Percentiles rank a stretch among this genome's conserved stretches.
These are phyloP conservation scores for Phialophora tarda DNA, from an alignment of 2,329 filamentous ascomycete genomes.

Conservation along the genomic window DNA sequence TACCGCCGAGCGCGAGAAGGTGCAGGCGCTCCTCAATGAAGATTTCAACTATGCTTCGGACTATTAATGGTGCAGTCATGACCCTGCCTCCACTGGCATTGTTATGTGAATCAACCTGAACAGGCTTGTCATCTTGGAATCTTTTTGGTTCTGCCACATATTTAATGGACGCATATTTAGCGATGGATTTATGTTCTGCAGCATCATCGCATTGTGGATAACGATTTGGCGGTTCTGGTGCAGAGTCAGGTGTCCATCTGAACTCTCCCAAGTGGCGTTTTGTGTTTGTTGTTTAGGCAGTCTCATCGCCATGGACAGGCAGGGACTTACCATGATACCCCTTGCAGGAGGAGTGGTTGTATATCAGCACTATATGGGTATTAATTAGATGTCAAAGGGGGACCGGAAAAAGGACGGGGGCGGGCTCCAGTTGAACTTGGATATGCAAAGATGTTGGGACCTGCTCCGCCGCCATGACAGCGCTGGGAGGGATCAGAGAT, in stretches of 20 bases:
- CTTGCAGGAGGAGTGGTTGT: conserved; percentile 4
- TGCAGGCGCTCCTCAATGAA: conserved; percentile 33
- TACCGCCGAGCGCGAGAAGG: conserved; percentile 64
- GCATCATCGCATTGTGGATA: conserved; percentile 2
- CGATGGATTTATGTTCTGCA: not conserved
- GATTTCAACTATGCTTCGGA: conserved; percentile 31
- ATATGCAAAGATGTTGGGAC: not conserved
- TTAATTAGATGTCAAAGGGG: conserved; percentile 14
- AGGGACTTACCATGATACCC: conserved; percentile 6
- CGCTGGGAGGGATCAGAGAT: not conserved
- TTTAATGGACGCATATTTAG: conserved; percentile 14
- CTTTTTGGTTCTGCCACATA: conserved; percentile 7
- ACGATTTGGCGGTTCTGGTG: not conserved
- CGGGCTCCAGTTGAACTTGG: conserved; percentile 2
- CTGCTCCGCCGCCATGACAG: not conserved
- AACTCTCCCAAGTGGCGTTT: not conserved
- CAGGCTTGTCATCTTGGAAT: conserved; percentile 3
- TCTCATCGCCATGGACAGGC: not conserved
- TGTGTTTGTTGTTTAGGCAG: not conserved
- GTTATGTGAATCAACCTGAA: not conserved
- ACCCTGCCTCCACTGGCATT: not conserved
- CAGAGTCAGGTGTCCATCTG: not conserved
- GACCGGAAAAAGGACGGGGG: not conserved
- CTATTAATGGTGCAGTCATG: conserved; percentile 23
- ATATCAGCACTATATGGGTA: conserved; percentile 11